Evolutionary conservation across 129 eudicot species (phyloP), one percentile per base, ranked within the genome.

Genomic region (Flaveria bidentis): DNA sequence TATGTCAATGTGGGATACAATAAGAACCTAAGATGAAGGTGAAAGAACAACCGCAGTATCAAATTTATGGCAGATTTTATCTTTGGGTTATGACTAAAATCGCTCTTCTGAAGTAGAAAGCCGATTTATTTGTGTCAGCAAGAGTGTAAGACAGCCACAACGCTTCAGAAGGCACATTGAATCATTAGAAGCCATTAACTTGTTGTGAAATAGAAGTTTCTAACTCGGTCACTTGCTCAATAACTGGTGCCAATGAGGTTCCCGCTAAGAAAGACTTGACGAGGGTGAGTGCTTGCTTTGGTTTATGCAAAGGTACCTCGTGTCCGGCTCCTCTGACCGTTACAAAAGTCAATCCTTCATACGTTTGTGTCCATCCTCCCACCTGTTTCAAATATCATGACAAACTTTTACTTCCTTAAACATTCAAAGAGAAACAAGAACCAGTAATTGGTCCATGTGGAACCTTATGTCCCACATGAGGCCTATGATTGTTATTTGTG

Each of bases 241-340:
- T 61, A 61, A 12, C 69, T 16, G 62, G 63, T 46, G 88, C 89
- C 98, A 90, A 86, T 6, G 96, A 78, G 13, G 71, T 80, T 69
- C 92, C 98, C 4, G 97, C 81, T 63, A 93, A 67, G 79, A 85
- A 92, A 33, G 89, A 80, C 79, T 84, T 88, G 71, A 88, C 0
- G 6, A 93, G 88, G n/a, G 85, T 81, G 15, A 93, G 88, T 71
- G 98, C 96, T 63, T 79, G 83, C 83, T 90, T 88, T 8, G 97
- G 96, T 71, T 72, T 87, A 78, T 90, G 98, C 80, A 93, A 81
- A 67, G 98, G 90, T 33, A 93, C 96, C 83, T 93, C 96, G 53
- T 90, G 98, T 11, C 98, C 98, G 0, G 98, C 96, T 23, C 97
- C 98, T 82, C 98, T 88, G 13, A 93, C 82, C 15, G 89, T 81